phyloP scores from a whole-genome alignment of 2,329 filamentous ascomycete genomes.

The Onygena corvina region DNA sequence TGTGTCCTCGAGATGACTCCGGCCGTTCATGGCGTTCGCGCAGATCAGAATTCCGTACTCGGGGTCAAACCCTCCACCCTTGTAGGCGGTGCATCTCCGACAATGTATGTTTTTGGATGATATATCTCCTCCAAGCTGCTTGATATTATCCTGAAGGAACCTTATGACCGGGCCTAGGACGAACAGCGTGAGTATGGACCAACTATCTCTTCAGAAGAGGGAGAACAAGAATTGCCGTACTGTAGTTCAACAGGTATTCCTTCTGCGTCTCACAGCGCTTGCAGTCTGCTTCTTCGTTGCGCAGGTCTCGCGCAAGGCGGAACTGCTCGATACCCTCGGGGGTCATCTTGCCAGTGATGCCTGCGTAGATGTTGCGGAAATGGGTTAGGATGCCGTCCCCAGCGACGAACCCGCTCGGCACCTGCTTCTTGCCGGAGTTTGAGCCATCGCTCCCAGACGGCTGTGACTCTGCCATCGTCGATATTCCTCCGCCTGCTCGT shows the following conservation, averaged over 20 bases:
- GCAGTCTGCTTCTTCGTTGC: constrained; percentile 68
- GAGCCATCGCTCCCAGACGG: constrained; percentile 8
- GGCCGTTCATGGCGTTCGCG: constrained; percentile 74
- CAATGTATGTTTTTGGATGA: constrained; percentile 67
- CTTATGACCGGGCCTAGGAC: constrained; percentile 60
- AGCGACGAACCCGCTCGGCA: constrained; percentile 28
- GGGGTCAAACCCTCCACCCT: constrained; percentile 74
- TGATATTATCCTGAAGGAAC: constrained; percentile 74
- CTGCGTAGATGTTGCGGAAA: constrained; percentile 80
- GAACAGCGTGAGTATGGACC: not conserved
- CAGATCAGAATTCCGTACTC: constrained; percentile 82
- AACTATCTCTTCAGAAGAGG: not conserved
- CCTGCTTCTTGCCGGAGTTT: constrained; percentile 18
- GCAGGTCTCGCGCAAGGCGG: constrained; percentile 61
- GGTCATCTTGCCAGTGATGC: constrained; percentile 62
- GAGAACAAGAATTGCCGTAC: constrained; percentile 22
- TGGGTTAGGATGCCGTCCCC: constrained; percentile 35
- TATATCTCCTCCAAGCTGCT: constrained; percentile 63
- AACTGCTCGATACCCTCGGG: constrained; percentile 60
- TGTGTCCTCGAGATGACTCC: constrained; percentile 80
- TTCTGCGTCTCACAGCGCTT: constrained; percentile 67
- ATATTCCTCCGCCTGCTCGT: not conserved
- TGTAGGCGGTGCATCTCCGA: constrained; percentile 59
- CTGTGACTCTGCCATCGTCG: constrained; percentile 23
- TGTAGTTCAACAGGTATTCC: constrained; percentile 73